These are phyloP conservation scores for Heterobasidion occidentale DNA, from an alignment of 1,284 basidiomycete species.

Conservation along the genomic window DNA sequence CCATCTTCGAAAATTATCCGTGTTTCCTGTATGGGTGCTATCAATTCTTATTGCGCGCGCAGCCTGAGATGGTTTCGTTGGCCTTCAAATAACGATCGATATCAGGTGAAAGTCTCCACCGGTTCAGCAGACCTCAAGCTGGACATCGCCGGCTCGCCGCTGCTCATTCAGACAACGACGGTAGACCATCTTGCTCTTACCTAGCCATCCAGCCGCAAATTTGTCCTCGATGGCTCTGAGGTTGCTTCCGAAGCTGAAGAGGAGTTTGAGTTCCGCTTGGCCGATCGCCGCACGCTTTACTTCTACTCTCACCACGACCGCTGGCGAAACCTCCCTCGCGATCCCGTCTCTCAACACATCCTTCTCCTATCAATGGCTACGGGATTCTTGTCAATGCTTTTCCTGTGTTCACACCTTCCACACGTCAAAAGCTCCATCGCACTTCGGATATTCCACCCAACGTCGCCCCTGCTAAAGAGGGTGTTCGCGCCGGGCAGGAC, in stretches of 20 bases:
- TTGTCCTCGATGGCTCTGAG: background rate
- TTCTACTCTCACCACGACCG: background rate
- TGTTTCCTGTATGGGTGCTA: too few species aligned
- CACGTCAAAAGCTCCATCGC: constrained; percentile 57
- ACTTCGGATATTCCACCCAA: constrained; percentile 55
- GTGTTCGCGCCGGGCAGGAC: constrained; percentile 26
- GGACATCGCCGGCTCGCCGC: too few species aligned
- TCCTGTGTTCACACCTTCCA: constrained; percentile 47
- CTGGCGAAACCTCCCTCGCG: background rate
- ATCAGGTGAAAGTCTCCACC: too few species aligned
- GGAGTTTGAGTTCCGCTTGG: background rate
- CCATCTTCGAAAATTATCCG: too few species aligned
- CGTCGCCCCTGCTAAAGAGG: constrained; percentile 31
- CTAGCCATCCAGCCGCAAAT: background rate
- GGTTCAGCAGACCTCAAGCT: too few species aligned
- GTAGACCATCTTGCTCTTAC: too few species aligned
- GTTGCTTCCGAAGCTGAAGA: background rate
- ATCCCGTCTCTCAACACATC: constrained; percentile 4
- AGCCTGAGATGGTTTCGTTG: too few species aligned
- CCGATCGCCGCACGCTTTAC: background rate
- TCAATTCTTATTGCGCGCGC: too few species aligned
- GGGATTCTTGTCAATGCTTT: constrained; percentile 49
- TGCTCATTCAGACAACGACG: too few species aligned
- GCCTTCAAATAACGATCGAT: too few species aligned
- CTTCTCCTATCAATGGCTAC: constrained; percentile 34